Percentiles rank a stretch among this genome's conserved stretches.
These are phyloP conservation scores for Brachypodium distachyon DNA, from an alignment of 202 grass and related monocot species.

Conservation along the genomic window DNA sequence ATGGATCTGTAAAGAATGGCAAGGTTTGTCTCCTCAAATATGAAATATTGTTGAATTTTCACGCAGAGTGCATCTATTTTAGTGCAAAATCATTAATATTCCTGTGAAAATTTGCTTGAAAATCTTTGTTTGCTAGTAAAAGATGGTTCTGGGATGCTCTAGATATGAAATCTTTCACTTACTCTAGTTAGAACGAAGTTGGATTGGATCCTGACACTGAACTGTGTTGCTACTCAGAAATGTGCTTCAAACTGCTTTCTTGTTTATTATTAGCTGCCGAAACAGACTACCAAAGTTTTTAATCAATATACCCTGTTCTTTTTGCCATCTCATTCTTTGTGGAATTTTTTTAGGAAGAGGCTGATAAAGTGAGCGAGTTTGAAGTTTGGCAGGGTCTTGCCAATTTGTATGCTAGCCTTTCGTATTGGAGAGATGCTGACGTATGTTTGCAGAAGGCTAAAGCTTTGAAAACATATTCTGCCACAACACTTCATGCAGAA, in stretches of 20 bases:
- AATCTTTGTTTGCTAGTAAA: not conserved
- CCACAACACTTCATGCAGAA: conserved; percentile 63
- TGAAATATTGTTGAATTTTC: not conserved
- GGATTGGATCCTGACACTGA: not conserved
- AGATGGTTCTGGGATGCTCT: not conserved
- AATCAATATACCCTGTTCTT: not conserved
- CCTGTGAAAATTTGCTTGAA: not conserved
- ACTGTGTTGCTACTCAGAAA: not conserved
- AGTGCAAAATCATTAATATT: not conserved
- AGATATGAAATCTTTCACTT: not conserved
- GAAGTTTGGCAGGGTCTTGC: conserved; percentile 99
- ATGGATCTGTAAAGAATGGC: conserved; percentile 48
- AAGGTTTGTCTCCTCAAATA: conserved; percentile 53
- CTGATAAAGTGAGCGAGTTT: conserved; percentile 67
- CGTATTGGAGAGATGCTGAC: conserved; percentile 78
- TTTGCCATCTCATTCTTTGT: not conserved
- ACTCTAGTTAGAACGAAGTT: not conserved
- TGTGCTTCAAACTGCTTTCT: not conserved
- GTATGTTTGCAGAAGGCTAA: conserved; percentile 96
- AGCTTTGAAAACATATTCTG: conserved; percentile 64
- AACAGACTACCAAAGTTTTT: not conserved
- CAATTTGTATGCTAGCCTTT: conserved; percentile 82
- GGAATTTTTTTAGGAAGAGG: conserved; percentile 34
- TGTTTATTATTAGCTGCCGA: not conserved
- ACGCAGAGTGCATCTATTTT: not conserved